Percentiles rank a stretch among this genome's conserved stretches.
Conservation (phyloP, 768 basidiomycete genomes). For the Russula brevipes region DNA sequence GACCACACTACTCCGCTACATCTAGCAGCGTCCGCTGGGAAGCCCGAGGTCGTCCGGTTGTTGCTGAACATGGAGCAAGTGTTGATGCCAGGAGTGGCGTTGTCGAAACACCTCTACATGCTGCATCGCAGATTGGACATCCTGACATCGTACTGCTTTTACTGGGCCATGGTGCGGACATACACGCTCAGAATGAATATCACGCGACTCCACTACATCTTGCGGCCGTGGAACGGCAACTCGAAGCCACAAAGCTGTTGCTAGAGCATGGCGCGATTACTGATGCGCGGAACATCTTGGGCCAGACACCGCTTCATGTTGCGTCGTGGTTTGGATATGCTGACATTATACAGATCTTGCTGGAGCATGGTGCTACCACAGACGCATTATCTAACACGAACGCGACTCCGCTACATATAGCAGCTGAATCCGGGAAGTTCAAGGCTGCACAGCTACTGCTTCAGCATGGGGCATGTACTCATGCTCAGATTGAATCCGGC, state of each 20-base stretch:
- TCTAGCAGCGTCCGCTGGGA: not conserved
- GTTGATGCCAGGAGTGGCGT: not conserved
- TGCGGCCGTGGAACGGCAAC: not conserved
- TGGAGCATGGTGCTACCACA: not conserved
- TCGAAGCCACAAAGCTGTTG: not conserved
- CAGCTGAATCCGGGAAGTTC: not conserved
- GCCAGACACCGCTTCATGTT: not conserved
- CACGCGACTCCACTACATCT: not conserved
- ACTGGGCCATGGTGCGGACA: not conserved
- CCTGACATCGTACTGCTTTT: not conserved
- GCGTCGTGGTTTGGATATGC: not conserved
- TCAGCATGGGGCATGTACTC: too few species aligned
- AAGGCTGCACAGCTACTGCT: not conserved
- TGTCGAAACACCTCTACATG: not conserved
- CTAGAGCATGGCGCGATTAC: not conserved
- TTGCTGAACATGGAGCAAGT: not conserved
- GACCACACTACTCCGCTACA: not conserved
- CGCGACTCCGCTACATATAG: not conserved
- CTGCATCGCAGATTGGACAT: not conserved
- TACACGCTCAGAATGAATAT: not conserved
- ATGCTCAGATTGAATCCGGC: not conserved
- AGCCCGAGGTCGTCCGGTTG: not conserved
- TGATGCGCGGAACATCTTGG: not conserved
- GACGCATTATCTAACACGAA: not conserved
- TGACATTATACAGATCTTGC: not conserved